These are phyloP conservation scores for Corrigiola litoralis DNA, from an alignment of 179 eudicot genomes.

Conservation along the genomic window DNA sequence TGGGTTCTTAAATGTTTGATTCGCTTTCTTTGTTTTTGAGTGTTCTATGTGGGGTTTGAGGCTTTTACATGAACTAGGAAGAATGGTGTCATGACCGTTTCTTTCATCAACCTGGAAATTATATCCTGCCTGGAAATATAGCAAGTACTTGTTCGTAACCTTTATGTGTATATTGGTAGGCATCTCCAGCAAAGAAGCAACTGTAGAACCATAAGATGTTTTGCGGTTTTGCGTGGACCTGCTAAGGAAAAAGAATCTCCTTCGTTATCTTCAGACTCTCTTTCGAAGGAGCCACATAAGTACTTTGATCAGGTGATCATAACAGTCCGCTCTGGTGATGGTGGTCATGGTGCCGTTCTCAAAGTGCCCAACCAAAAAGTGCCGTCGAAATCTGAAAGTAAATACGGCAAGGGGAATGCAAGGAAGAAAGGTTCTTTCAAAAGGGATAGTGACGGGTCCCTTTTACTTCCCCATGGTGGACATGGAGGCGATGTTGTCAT, in stretches of 20 bases:
- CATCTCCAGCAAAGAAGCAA: slow-evolving; percentile 26
- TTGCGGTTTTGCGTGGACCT: slow-evolving; percentile 36
- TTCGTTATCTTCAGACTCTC: slow-evolving; percentile 36
- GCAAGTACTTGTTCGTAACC: not conserved
- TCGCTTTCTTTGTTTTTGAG: no score
- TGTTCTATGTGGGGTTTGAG: no score
- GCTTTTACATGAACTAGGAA: no score
- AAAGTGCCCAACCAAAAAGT: slow-evolving; percentile 49
- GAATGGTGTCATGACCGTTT: not conserved
- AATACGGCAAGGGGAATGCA: slow-evolving; percentile 38
- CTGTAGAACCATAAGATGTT: slow-evolving; percentile 7
- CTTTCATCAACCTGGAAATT: not conserved
- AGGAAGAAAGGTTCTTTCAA: slow-evolving; percentile 49
- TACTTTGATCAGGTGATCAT: slow-evolving; percentile 84
- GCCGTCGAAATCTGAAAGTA: slow-evolving; percentile 49
- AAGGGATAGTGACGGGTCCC: slow-evolving; percentile 91
- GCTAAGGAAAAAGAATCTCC: slow-evolving; percentile 57
- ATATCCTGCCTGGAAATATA: not conserved
- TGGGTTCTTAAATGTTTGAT: no score
- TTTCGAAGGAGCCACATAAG: slow-evolving; percentile 71
- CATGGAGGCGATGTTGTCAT: slow-evolving; percentile 92
- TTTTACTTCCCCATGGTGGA: slow-evolving; percentile 86
- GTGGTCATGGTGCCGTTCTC: slow-evolving; percentile 87
- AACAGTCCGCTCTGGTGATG: slow-evolving; percentile 91
- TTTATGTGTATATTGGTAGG: slow-evolving; percentile 25